phyloP scores from a whole-genome alignment of 2,329 filamentous ascomycete genomes.

The Gnomoniopsis sp. region DNA sequence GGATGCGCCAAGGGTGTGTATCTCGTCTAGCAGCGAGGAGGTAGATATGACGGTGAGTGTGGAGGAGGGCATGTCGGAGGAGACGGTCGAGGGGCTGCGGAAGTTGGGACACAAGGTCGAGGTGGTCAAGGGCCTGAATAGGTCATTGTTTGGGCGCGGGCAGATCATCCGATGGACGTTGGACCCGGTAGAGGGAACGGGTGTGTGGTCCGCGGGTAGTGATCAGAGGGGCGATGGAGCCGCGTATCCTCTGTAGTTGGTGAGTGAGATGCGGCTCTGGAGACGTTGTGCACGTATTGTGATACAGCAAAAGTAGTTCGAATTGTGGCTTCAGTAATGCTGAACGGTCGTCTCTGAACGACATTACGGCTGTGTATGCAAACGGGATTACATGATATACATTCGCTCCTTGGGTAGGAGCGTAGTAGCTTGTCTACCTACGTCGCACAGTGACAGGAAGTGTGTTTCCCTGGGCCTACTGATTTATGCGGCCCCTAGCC shows the following conservation, averaged over 20 bases:
- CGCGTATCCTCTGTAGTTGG: conserved; percentile 48
- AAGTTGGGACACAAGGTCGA: conserved; percentile 70
- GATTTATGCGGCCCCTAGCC: too few relatives aligned
- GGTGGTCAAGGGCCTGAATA: conserved; percentile 61
- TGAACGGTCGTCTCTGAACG: not conserved
- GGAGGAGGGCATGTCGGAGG: conserved; percentile 75
- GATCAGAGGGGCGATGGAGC: conserved; percentile 82
- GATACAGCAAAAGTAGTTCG: not conserved
- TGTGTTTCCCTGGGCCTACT: not conserved
- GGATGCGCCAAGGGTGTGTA: conserved; percentile 87
- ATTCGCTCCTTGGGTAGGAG: not conserved
- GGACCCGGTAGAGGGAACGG: conserved; percentile 63
- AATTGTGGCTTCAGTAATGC: too few relatives aligned
- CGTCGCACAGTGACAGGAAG: not conserved
- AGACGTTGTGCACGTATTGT: not conserved
- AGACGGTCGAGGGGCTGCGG: conserved; percentile 64
- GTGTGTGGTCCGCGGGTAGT: conserved; percentile 84
- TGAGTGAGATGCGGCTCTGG: not conserved
- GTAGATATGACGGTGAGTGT: conserved; percentile 66
- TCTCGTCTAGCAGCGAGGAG: conserved; percentile 70
- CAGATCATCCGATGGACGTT: conserved; percentile 79
- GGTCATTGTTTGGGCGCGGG: conserved; percentile 76
- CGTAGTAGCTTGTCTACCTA: not conserved
- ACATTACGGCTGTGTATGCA: not conserved
- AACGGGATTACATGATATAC: conserved; percentile 2